Evolutionary conservation across 257 asterid genomes (phyloP), one percentile per base, ranked within the genome.

Genomic region (Parsonsia alboflavescens): DNA sequence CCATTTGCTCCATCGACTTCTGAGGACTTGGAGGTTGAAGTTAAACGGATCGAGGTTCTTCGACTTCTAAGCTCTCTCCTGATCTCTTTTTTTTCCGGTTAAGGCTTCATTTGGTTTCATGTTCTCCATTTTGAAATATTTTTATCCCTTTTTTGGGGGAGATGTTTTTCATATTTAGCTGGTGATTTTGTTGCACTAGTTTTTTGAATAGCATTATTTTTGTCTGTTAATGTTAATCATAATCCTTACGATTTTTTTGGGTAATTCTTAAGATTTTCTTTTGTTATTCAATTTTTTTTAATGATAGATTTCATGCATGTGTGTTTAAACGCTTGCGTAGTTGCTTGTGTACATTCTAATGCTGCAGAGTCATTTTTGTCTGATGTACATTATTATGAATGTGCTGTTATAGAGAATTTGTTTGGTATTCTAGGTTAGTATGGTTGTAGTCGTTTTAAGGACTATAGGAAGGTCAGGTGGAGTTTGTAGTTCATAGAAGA

Each of bases 41-140:
- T 39, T 83, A 15, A 49, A 59, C 83, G 86, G 91, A 84, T 88
- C 93, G 75, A 77, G 79, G 63, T 45, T 82, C 82, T 42, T 48
- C 68, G 74, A 72, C 80, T 79, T 64, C 85, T 83, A 75, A 77
- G 88, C 81, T 75, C 48, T 79, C 75, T 72, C 70, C 79, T 59
- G 82, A 79, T 87, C 79, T 83, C 15, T 10, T 41, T 80, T 68
- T 44, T 81, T 56, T 41, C 16, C 22, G 22, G 39, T 59, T 28
- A 24, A 21, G 10, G 74, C 68, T 52, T 21, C 68, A 22, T 77
- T 73, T 39, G 39, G 44, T 61, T 63, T 12, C 17, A 26, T 15
- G 65, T 45, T 68, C 16, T 22, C 69, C 49, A 61, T 64, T 36
- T 21, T 13, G 22, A 6, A 13, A 30, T 39, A 6, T 13, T 16